Evolutionary conservation across 768 basidiomycete species (phyloP), one percentile per base, ranked within the genome.

Genomic region (Naganishia onofrii): DNA sequence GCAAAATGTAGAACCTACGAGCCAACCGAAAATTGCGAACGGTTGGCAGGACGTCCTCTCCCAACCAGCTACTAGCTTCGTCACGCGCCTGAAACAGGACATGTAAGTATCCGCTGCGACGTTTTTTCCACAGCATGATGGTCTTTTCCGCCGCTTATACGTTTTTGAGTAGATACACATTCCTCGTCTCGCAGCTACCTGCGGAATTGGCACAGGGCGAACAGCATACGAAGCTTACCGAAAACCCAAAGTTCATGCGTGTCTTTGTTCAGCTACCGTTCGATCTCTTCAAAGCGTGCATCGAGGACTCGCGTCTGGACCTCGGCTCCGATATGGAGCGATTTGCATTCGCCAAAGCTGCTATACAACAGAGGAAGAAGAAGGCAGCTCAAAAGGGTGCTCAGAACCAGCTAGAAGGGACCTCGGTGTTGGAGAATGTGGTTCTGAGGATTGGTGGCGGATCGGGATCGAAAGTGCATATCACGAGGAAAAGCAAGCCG

Each of bases 281-380:
- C 80, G 91, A 93, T 70, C 74, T 79, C 38, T 78, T 81, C 76
- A 79, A 80, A 53, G 68, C 58, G 1, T 70, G 74, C 46, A 58
- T 79, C 32, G 79, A 79, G 66, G 76, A 74, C 17, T 26, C 72
- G 34, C 60, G 69, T 19, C 70, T 78, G 9, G 68, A 73, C 5
- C 74, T 79, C 74, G 90, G 88, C 26, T 86, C 89, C 69, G 90
- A 91, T 82, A 92, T 93, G 78, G 86, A 87, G 71, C 87, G 92
- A 55, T 96, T 93, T 83, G 89, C 89, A 76, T 94, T 94, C 82
- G 91, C 92, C 3, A 94, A 93, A 81, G 91, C 91, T 73, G 90
- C 88, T 15, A 89, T 94, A 76, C 89, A 91, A 75, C 76, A 88
- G 75, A 85, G 92, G 74, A 94, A 91, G 81, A 87, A 87, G 77